A percentile compares a stretch with the other conserved stretches of the same genome.
phyloP scores from a whole-genome alignment of 1,284 basidiomycete species.

The Ceratobasidium sp. region DNA sequence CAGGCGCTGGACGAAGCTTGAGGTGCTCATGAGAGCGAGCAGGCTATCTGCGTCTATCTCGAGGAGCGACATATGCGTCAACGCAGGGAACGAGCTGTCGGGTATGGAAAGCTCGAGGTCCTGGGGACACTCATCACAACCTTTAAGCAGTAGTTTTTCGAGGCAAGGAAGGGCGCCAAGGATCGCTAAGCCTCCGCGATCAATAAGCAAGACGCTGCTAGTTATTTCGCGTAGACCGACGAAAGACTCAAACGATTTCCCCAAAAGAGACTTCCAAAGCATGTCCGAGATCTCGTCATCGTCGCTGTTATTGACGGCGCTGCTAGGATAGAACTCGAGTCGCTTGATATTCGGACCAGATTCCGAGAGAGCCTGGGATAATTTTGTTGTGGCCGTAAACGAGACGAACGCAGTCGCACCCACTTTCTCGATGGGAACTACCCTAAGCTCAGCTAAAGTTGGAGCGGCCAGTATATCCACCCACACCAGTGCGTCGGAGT shows the following conservation, averaged over 20 bases:
- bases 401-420: slow-evolving; percentile 4
- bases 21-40: no score
- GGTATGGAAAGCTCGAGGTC: no score
- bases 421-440: neutral
- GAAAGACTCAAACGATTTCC: neutral
- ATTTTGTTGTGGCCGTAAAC: neutral
- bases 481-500: slow-evolving; percentile 17
- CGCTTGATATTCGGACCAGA: neutral
- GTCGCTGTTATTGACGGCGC: neutral
- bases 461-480: slow-evolving; percentile 10
- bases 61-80: no score
- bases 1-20: no score
- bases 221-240: slow-evolving; percentile 9
- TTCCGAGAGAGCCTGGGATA: neutral
- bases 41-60: no score
- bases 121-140: no score
- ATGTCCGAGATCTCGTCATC: neutral
- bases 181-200: neutral
- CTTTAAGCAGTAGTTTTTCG: no score
- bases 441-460: neutral
- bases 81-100: no score
- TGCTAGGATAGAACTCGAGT: neutral
- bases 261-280: neutral
- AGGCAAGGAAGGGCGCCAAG: no score
- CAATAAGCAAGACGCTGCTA: slow-evolving; percentile 1